Percentiles rank a stretch among this genome's conserved stretches.
These are phyloP conservation scores for Casuarina equisetifolia DNA, from an alignment of 306 rosid genomes.

Conservation along the genomic window DNA sequence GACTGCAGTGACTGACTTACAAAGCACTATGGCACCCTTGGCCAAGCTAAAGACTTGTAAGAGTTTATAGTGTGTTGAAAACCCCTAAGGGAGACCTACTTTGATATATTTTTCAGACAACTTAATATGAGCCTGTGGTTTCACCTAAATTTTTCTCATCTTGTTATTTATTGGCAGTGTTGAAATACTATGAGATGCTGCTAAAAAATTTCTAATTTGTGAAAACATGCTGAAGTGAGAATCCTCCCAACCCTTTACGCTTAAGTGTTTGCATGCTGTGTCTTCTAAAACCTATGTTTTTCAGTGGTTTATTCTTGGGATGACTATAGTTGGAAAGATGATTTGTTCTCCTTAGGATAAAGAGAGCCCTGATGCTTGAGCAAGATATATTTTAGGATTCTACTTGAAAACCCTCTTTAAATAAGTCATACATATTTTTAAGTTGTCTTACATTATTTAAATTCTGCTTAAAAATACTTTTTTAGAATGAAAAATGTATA, in stretches of 20 bases:
- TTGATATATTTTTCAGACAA: neutral
- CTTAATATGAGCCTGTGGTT: conserved; percentile 1
- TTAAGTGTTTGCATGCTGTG: neutral
- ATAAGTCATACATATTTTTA: too few relatives aligned
- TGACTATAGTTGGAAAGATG: neutral
- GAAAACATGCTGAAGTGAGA: neutral
- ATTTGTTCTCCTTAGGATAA: neutral
- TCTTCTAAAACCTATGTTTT: too few relatives aligned
- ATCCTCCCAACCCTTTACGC: neutral
- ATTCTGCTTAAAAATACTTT: too few relatives aligned
- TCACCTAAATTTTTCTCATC: neutral
- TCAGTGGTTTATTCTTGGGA: neutral
- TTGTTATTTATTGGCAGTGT: neutral
- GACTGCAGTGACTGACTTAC: conserved; percentile 40
- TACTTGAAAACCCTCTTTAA: too few relatives aligned
- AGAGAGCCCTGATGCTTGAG: neutral
- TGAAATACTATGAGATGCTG: neutral
- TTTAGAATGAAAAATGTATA: too few relatives aligned
- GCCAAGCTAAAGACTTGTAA: conserved; percentile 39
- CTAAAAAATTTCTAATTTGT: neutral
- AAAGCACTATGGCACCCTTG: conserved; percentile 33
- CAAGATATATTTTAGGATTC: too few relatives aligned
- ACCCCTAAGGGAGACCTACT: conserved; percentile 14
- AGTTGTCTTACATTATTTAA: too few relatives aligned
- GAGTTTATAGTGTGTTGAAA: conserved; percentile 23